Conservation (phyloP, 495 filamentous ascomycete species). For the Penicillium steckii region DNA sequence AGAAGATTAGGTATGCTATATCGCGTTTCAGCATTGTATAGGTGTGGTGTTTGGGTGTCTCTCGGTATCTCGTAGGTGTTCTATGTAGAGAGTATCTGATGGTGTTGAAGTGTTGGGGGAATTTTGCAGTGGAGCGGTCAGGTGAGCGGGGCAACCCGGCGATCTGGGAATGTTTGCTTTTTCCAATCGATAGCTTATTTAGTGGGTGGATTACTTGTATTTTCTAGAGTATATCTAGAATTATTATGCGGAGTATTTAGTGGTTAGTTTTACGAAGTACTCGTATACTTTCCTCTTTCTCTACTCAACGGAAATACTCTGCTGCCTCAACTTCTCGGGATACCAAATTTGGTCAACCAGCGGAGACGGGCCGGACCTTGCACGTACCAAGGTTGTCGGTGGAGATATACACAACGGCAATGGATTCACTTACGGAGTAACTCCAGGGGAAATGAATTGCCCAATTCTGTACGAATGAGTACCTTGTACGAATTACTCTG, state of each 20-base stretch:
- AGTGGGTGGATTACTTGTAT: constrained; percentile 5
- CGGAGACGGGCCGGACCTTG: constrained; percentile 9
- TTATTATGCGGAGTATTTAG: background rate
- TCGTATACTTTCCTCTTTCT: too few species aligned
- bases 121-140: constrained; percentile 4
- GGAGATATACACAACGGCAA: too few species aligned
- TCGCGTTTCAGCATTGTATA: constrained; percentile 43
- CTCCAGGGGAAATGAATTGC: too few species aligned
- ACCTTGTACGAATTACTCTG: background rate
- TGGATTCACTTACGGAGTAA: background rate
- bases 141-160: constrained; percentile 14
- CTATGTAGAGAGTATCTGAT: background rate
- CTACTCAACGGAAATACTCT: too few species aligned
- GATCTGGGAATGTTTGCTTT: constrained; percentile 21
- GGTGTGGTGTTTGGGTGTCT: background rate
- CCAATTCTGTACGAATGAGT: too few species aligned
- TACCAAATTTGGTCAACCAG: constrained; percentile 1
- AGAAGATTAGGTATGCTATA: constrained; percentile 67
- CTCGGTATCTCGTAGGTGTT: too few species aligned
- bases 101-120: background rate
- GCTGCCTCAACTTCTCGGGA: too few species aligned
- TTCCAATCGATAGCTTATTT: constrained; percentile 15
- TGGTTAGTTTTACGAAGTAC: too few species aligned
- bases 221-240: background rate
- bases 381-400: background rate